Evolutionary conservation across 2,329 filamentous ascomycete genomes (phyloP), one percentile per base, ranked within the genome.

Genomic region (Pseudovirgaria hyperparasitica): DNA sequence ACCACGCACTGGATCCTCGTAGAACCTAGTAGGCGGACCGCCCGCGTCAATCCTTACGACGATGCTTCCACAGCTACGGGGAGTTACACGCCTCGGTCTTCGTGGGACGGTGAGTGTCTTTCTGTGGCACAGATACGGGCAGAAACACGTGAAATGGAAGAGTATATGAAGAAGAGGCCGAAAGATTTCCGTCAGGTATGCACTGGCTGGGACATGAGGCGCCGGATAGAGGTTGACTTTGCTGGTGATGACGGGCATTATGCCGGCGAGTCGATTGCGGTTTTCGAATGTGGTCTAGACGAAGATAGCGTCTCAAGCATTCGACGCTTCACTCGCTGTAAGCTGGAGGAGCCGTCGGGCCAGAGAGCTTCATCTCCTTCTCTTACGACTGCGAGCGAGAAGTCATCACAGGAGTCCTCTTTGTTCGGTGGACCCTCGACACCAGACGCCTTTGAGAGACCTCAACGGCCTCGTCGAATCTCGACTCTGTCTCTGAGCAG

Each of bases 171-270:
- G 0, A 73, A 78, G 40, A 76, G 72, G 39, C 86, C 87, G 4
- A 69, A 72, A 21, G 72, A 92, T 40, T 92, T 92, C 49, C 73
- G 76, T 13, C 76, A 75, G 42, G 62, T 72, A 2, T 96, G 81
- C 44, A 60, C 79, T 31, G 79, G 80, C 3, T 96, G 90, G 87
- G 82, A 96, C 44, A 96, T 96, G 86, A 74, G 74, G 28, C 72
- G 85, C 33, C 74, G 63, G 35, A 60, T 96, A 3, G 78, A 90
- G 42, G 82, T 93, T 3, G 90, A 98, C 46, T 96, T 94, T 54
- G 79, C 79, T 21, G 74, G 72, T 12, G 82, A 86, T 38, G 80
- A 90, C 53, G 70, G 72, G n/a, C 62, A 71, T 29, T 71, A 75
- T 25, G 76, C 75, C 15, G 85, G 85, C 12, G 87, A 94, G 52